These are phyloP conservation scores for Aspergillus hortae DNA, from an alignment of 2,329 filamentous ascomycete genomes.

Conservation along the genomic window DNA sequence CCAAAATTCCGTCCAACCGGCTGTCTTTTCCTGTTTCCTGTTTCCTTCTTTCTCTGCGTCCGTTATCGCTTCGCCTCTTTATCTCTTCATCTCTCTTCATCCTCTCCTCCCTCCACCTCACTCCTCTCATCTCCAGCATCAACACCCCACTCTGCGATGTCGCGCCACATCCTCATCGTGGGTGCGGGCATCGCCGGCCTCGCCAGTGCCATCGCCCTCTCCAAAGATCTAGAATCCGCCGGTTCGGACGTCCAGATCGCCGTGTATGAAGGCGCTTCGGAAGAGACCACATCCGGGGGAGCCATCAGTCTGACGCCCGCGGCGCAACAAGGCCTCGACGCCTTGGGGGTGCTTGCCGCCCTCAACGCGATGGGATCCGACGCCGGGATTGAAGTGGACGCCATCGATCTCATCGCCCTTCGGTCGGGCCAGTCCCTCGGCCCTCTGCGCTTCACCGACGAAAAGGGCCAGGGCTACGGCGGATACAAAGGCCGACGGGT, in stretches of 20 bases:
- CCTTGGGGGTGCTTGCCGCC: slow-evolving; percentile 38
- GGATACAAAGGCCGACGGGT: slow-evolving; percentile 41
- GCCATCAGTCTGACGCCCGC: slow-evolving; percentile 46
- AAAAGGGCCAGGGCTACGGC: slow-evolving; percentile 34
- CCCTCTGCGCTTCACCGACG: slow-evolving; percentile 36
- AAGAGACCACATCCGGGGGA: slow-evolving; percentile 42
- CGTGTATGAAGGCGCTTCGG: slow-evolving; percentile 38
- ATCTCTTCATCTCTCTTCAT: background rate
- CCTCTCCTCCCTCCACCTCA: background rate
- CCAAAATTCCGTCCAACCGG: background rate
- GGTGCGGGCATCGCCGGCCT: slow-evolving; percentile 36
- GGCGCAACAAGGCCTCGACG: slow-evolving; percentile 41
- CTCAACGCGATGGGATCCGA: slow-evolving; percentile 36
- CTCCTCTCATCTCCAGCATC: background rate
- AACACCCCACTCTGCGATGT: background rate
- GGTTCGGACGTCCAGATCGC: slow-evolving; percentile 35
- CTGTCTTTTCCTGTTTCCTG: background rate
- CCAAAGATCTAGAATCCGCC: slow-evolving; percentile 29
- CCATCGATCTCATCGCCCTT: slow-evolving; percentile 39
- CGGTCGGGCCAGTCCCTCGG: slow-evolving; percentile 39
- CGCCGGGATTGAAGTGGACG: slow-evolving; percentile 37
- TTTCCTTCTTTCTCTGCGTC: background rate
- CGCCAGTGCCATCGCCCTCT: slow-evolving; percentile 29
- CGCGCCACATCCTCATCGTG: slow-evolving; percentile 28
- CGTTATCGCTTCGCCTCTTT: background rate